These are phyloP conservation scores for Chalciporus chontae DNA, from an alignment of 768 basidiomycete species.

Conservation along the genomic window DNA sequence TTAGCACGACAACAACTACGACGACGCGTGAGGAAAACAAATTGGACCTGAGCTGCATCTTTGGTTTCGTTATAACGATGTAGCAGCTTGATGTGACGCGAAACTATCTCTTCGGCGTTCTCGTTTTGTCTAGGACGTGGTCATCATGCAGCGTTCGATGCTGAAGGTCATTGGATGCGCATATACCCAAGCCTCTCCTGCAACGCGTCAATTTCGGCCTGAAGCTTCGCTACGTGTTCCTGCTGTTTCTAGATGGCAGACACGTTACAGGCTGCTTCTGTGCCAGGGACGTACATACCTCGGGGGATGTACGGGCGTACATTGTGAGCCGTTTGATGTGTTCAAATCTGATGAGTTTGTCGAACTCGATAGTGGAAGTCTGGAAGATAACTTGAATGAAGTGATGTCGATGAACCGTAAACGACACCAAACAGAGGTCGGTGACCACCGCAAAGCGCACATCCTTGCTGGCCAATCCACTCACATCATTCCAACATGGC, in stretches of 20 bases:
- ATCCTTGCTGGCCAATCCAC: not conserved
- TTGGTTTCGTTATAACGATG: conserved; percentile 82
- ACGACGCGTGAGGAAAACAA: not conserved
- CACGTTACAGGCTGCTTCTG: not conserved
- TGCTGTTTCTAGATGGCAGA: conserved; percentile 44
- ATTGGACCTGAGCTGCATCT: conserved; percentile 69
- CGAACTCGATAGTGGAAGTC: no score
- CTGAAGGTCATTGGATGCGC: not conserved
- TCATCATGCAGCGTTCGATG: not conserved
- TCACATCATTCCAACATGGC: conserved; percentile 51
- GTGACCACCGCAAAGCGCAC: no score
- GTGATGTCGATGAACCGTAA: no score
- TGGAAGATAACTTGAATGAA: no score
- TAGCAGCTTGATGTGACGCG: conserved; percentile 65
- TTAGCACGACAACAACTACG: not conserved
- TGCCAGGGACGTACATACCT: conserved; percentile 19
- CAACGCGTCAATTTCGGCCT: conserved; percentile 46
- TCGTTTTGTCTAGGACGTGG: conserved; percentile 34
- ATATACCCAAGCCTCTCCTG: conserved; percentile 46
- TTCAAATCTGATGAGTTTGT: not conserved
- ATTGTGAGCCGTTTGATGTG: conserved; percentile 1
- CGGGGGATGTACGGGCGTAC: conserved; percentile 30
- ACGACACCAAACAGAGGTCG: no score
- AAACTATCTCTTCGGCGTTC: conserved; percentile 57
- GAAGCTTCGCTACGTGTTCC: conserved; percentile 43